Evolutionary conservation across 345 rosid genomes (phyloP).

Genomic region (Populus pruinosa): DNA sequence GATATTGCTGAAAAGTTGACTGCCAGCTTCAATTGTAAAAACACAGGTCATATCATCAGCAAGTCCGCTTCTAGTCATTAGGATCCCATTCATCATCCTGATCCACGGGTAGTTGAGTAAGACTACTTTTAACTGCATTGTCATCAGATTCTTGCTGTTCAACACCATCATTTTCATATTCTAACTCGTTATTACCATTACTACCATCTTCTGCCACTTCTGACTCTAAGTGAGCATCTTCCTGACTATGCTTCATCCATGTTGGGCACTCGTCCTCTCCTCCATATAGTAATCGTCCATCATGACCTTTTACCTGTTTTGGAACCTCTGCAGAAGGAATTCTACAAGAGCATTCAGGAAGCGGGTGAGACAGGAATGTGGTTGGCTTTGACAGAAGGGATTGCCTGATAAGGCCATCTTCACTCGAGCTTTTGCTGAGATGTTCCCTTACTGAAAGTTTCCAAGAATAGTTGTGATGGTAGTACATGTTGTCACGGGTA

Average conservation of each 20-base stretch:
- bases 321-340: conserved; percentile 42
- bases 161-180: conserved; percentile 47
- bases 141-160: conserved; percentile 59
- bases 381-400: conserved; percentile 59
- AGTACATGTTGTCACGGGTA: conserved; percentile 66
- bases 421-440: conserved; percentile 78
- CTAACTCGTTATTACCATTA: conserved; percentile 51
- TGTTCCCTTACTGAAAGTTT: conserved; percentile 63
- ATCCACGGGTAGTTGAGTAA: conserved; percentile 43
- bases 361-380: conserved; percentile 79
- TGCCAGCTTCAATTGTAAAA: conserved; percentile 16
- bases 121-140: conserved; percentile 36
- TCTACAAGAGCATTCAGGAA: conserved; percentile 96
- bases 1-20: conserved; percentile 27
- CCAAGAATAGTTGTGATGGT: conserved; percentile 81
- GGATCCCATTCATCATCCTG: conserved; percentile 97
- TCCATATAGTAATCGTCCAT: conserved; percentile 54
- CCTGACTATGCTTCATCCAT: conserved; percentile 60
- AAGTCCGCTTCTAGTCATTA: conserved; percentile 54
- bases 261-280: conserved; percentile 88
- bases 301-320: conserved; percentile 31
- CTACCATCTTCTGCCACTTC: conserved; percentile 35
- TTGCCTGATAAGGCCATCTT: conserved; percentile 71
- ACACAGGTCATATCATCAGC: conserved; percentile 10
- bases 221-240: conserved; percentile 24